A percentile compares a stretch with the other conserved stretches of the same genome.
Conservation (phyloP, 2,329 filamentous ascomycete species). For the Alternaria solani region DNA sequence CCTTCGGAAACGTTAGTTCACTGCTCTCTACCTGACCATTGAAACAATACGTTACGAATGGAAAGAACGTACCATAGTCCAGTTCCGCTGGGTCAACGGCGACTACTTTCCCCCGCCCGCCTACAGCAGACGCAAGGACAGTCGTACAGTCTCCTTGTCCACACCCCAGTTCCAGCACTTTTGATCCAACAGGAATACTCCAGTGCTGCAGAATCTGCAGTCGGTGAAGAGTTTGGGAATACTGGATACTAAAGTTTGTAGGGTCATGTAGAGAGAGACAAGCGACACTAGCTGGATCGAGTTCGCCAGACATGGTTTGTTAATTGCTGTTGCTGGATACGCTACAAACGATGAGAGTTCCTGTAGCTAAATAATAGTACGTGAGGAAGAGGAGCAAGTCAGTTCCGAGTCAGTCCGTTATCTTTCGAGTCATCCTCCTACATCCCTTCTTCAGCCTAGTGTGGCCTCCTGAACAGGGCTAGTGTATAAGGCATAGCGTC, state of each 20-base stretch:
- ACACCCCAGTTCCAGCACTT: conserved; percentile 66
- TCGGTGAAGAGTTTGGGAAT: conserved; percentile 35
- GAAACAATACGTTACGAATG: not conserved
- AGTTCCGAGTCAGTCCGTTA: not conserved
- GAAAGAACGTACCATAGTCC: conserved; percentile 50
- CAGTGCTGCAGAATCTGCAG: conserved; percentile 32
- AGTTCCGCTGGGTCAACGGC: conserved; percentile 62
- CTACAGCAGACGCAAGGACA: conserved; percentile 60
- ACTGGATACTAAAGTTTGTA: conserved; percentile 25
- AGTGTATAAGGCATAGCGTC: not conserved
- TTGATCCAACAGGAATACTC: conserved; percentile 44
- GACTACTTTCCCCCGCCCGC: conserved; percentile 53
- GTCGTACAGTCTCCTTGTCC: conserved; percentile 67
- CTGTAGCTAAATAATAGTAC: no score
- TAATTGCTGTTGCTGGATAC: not conserved
- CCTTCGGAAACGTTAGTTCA: conserved; percentile 15
- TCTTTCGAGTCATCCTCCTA: not conserved
- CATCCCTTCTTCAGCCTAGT: not conserved
- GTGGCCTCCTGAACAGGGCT: not conserved
- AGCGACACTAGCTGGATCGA: not conserved
- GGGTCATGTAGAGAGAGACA: conserved; percentile 9
- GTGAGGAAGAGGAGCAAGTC: no score
- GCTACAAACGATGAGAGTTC: no score
- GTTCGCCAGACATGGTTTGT: conserved; percentile 16
- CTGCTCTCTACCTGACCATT: not conserved